phyloP scores from a whole-genome alignment of 768 basidiomycete genomes.

The Exsudoporus frostii region DNA sequence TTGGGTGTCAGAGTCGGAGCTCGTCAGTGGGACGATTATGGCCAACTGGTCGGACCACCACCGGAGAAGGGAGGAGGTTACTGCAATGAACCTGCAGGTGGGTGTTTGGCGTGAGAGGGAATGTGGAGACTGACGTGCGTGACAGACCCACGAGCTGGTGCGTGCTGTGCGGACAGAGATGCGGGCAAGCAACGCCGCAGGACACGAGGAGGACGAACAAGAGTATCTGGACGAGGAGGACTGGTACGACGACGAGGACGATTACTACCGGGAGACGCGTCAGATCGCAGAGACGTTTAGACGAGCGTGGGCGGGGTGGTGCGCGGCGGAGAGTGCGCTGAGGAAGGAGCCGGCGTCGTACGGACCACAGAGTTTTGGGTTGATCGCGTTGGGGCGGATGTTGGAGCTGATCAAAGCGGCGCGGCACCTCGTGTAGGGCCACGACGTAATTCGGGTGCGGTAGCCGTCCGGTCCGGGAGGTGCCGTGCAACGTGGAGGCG shows the following conservation, averaged over 20 bases:
- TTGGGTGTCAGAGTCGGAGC: slow-evolving; percentile 39
- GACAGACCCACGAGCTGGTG: slow-evolving; percentile 39
- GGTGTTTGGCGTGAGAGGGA: neutral
- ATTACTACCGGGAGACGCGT: slow-evolving; percentile 27
- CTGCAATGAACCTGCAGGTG: slow-evolving; percentile 46
- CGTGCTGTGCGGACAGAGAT: slow-evolving; percentile 36
- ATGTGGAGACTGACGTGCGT: slow-evolving; percentile 1
- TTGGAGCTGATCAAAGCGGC: slow-evolving; percentile 38
- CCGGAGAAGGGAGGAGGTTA: slow-evolving; percentile 37
- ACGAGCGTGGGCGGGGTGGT: slow-evolving; percentile 47
- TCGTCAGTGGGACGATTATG: slow-evolving; percentile 45
- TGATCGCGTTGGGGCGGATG: slow-evolving; percentile 42
- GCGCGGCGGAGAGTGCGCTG: slow-evolving; percentile 33
- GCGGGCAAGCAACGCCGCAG: slow-evolving; percentile 9
- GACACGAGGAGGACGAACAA: slow-evolving; percentile 25
- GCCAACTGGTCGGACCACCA: slow-evolving; percentile 43
- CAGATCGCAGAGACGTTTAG: slow-evolving; percentile 31
- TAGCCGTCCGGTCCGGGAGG: too few relatives aligned
- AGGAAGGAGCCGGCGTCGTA: slow-evolving; percentile 26
- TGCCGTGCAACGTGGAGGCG: slow-evolving; percentile 24
- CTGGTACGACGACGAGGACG: slow-evolving; percentile 29
- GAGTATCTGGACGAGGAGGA: slow-evolving; percentile 23
- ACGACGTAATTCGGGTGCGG: neutral
- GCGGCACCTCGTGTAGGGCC: neutral
- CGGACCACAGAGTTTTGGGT: slow-evolving; percentile 45